Conservation (phyloP, 345 rosid genomes). For the Toxicodendron radicans region DNA sequence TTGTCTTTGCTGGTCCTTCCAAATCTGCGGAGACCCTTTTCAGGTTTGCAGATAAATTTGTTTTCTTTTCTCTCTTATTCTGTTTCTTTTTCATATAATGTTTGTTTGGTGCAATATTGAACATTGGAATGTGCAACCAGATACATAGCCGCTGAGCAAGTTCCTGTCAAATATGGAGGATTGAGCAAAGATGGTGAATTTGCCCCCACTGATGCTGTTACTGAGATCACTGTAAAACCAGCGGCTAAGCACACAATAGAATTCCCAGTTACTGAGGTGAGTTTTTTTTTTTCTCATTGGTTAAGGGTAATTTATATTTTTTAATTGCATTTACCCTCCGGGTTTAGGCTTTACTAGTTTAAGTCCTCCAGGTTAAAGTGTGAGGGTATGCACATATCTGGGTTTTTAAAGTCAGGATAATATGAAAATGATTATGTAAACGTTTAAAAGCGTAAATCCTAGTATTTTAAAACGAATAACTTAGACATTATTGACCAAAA, state of each 20-base stretch:
- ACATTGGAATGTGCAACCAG: conserved; percentile 31
- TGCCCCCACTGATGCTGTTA: conserved; percentile 44
- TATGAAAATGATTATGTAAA: too few species aligned
- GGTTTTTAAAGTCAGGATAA: too few species aligned
- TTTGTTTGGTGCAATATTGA: background rate
- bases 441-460: too few species aligned
- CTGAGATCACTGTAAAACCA: conserved; percentile 62
- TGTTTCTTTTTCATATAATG: background rate
- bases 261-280: conserved; percentile 73
- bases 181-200: conserved; percentile 55
- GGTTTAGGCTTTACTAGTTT: too few species aligned
- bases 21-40: conserved; percentile 77
- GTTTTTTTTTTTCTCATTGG: background rate
- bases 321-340: too few species aligned
- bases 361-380: too few species aligned
- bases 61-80: background rate
- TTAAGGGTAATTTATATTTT: background rate
- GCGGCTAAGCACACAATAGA: conserved; percentile 65
- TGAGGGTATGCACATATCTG: too few species aligned
- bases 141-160: conserved; percentile 63
- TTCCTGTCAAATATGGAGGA: conserved; percentile 66
- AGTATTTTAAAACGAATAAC: too few species aligned
- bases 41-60: conserved; percentile 45
- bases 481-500: too few species aligned
- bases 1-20: conserved; percentile 75